phyloP scores from a whole-genome alignment of 2,329 filamentous ascomycete species.

The Colletotrichum scovillei region DNA sequence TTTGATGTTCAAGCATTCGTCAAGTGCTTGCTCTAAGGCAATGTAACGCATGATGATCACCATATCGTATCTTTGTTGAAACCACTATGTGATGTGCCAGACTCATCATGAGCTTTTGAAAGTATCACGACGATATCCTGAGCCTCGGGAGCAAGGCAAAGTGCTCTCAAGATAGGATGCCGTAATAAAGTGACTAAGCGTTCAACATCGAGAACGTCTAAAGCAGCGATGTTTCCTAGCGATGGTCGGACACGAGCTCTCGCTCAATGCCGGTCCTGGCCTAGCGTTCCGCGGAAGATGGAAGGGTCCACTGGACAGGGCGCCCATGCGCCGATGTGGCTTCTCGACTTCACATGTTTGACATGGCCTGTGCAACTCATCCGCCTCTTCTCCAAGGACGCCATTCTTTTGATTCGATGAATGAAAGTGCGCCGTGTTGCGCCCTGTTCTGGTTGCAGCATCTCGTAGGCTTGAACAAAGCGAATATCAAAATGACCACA shows the following conservation, averaged over 20 bases:
- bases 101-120: background rate
- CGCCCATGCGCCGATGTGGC: conserved; percentile 21
- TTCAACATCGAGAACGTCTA: background rate
- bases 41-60: background rate
- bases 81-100: background rate
- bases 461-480: background rate
- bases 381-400: conserved; percentile 8
- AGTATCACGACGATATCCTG: background rate
- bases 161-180: background rate
- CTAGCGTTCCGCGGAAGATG: conserved; percentile 33
- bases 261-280: conserved; percentile 6
- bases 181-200: background rate
- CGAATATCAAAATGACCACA: conserved; percentile 11
- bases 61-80: background rate
- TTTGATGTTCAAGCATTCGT: background rate
- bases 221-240: background rate
- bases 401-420: conserved; percentile 22
- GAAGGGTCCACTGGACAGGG: conserved; percentile 14
- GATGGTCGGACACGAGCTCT: conserved; percentile 8
- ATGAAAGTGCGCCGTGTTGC: background rate
- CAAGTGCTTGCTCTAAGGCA: background rate
- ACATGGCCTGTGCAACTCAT: conserved; percentile 23
- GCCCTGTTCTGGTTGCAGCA: conserved; percentile 19
- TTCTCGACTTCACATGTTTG: conserved; percentile 33
- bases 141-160: background rate